Conservation (phyloP, 108 stramenopile species). For the Nitzschia palea region DNA sequence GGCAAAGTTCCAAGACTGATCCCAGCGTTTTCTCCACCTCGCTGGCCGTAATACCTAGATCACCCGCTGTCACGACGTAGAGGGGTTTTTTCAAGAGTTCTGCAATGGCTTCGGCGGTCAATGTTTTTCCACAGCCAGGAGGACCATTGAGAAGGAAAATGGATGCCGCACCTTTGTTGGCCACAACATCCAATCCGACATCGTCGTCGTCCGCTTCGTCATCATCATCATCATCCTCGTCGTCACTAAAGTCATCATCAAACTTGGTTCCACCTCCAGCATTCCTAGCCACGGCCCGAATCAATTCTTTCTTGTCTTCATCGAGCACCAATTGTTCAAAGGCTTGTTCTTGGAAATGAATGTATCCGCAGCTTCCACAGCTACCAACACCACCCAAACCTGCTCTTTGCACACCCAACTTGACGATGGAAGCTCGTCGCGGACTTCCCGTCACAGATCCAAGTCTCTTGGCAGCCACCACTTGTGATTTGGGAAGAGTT, state of each 20-base stretch:
- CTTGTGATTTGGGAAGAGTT: slow-evolving; percentile 51
- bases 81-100: slow-evolving; percentile 56
- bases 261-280: slow-evolving; percentile 39
- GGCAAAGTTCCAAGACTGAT: slow-evolving; percentile 56
- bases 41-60: slow-evolving; percentile 66
- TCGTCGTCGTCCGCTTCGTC: slow-evolving; percentile 50
- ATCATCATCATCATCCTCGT: slow-evolving; percentile 37
- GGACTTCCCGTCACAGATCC: slow-evolving; percentile 23
- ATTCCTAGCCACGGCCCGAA: slow-evolving; percentile 70
- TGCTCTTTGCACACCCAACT: slow-evolving; percentile 48
- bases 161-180: slow-evolving; percentile 65
- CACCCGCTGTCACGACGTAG: slow-evolving; percentile 68
- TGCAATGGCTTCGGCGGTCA: slow-evolving; percentile 65
- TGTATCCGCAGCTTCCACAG: slow-evolving; percentile 64
- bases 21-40: slow-evolving; percentile 64
- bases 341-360: slow-evolving; percentile 57
- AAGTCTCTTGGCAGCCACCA: slow-evolving; percentile 26
- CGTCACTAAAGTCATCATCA: slow-evolving; percentile 26
- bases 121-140: slow-evolving; percentile 60
- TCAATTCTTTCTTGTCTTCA: slow-evolving; percentile 62
- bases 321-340: slow-evolving; percentile 69
- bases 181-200: slow-evolving; percentile 64
- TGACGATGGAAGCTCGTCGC: slow-evolving; percentile 33
- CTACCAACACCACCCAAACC: slow-evolving; percentile 61
- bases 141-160: slow-evolving; percentile 59